Percentiles rank a stretch among this genome's conserved stretches.
Evolutionary conservation across 768 basidiomycete genomes (phyloP).

Genomic region (Trametes sanguinea): DNA sequence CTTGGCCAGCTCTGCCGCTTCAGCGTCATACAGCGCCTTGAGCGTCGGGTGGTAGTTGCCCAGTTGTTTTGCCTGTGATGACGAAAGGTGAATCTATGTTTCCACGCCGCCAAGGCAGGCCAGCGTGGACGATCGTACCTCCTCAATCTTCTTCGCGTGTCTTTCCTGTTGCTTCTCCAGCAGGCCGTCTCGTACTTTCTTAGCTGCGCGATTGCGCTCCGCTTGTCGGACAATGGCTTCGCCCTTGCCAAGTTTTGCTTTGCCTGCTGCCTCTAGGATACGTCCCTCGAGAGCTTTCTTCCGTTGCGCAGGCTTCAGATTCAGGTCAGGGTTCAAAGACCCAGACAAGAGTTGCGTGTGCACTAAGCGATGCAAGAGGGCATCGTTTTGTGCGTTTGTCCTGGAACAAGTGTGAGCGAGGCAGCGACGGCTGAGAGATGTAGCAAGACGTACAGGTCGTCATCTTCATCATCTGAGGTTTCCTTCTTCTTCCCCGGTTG

Average conservation of each 20-base stretch:
- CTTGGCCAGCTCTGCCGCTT: slow-evolving; percentile 23
- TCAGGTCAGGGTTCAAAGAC: slow-evolving; percentile 61
- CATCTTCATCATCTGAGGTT: slow-evolving; percentile 42
- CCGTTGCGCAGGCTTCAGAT: slow-evolving; percentile 64
- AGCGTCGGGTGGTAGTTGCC: slow-evolving; percentile 84
- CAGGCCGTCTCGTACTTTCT: slow-evolving; percentile 72
- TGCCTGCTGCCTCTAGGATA: slow-evolving; percentile 69
- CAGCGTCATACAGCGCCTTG: slow-evolving; percentile 62
- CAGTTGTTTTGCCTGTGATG: slow-evolving; percentile 69
- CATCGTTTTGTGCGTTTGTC: slow-evolving; percentile 76
- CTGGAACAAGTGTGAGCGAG: slow-evolving; percentile 39
- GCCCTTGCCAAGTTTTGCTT: slow-evolving; percentile 73
- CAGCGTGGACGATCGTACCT: slow-evolving; percentile 47
- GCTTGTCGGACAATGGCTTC: slow-evolving; percentile 58
- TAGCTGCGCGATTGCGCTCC: slow-evolving; percentile 72
- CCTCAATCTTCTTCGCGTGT: slow-evolving; percentile 57
- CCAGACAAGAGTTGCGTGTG: slow-evolving; percentile 81
- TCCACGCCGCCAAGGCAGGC: not conserved
- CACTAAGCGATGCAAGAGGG: slow-evolving; percentile 72
- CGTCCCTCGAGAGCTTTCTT: slow-evolving; percentile 79
- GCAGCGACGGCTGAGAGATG: not conserved
- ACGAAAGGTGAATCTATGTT: not conserved
- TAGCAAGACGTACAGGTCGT: slow-evolving; percentile 48
- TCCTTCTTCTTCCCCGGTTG: slow-evolving; percentile 28
- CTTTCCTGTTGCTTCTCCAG: slow-evolving; percentile 59